These are phyloP conservation scores for Aspergillus sp. DNA, from an alignment of 2,329 filamentous ascomycete species.

Conservation along the genomic window DNA sequence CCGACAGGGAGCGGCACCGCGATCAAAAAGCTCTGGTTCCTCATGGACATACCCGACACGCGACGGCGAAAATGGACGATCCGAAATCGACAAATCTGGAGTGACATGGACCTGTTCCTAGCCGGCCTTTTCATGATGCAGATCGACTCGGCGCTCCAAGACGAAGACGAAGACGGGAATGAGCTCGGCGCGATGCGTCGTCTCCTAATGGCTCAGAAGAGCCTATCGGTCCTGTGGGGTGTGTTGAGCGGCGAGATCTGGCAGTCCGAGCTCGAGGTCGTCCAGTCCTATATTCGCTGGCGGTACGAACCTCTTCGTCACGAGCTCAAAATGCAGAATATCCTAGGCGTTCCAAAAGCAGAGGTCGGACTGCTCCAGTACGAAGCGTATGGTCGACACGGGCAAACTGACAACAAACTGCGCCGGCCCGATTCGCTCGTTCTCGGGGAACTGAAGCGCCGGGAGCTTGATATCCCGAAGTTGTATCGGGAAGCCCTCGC, in stretches of 20 bases:
- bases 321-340: constrained; percentile 24
- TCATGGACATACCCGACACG: constrained; percentile 66
- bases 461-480: constrained; percentile 55
- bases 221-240: constrained; percentile 58
- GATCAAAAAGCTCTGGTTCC: constrained; percentile 69
- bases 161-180: constrained; percentile 55
- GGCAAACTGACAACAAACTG: constrained; percentile 49
- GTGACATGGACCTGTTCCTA: constrained; percentile 60
- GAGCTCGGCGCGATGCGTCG: constrained; percentile 50
- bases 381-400: constrained; percentile 34
- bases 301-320: constrained; percentile 42
- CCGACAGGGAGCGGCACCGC: constrained; percentile 49
- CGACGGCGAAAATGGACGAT: constrained; percentile 56
- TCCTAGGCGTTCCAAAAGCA: constrained; percentile 54
- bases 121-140: constrained; percentile 69
- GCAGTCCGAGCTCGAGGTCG: constrained; percentile 50
- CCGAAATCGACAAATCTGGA: constrained; percentile 55
- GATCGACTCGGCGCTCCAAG: constrained; percentile 67
- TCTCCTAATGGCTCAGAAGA: constrained; percentile 61
- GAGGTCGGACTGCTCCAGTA: constrained; percentile 52
- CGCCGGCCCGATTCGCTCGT: constrained; percentile 60
- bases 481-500: constrained; percentile 59
- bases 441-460: constrained; percentile 53
- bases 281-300: constrained; percentile 61
- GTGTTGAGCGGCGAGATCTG: constrained; percentile 60